Evolutionary conservation across 352 stramenopile genomes (phyloP), one percentile per base, ranked within the genome.

Genomic region (Elongisporangium prolatum): DNA sequence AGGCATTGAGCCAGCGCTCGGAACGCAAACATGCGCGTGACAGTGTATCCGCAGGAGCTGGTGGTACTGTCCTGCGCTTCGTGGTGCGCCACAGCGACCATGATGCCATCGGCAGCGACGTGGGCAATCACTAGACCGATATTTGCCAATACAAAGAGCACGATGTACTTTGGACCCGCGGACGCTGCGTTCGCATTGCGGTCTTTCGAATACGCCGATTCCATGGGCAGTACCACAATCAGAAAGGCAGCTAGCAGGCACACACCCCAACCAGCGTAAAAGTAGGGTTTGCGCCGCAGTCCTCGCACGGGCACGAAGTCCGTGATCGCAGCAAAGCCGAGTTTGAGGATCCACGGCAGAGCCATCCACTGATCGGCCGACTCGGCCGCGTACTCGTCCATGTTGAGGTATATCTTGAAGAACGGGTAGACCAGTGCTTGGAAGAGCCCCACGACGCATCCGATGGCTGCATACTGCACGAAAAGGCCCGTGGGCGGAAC

Each of bases 331-430:
- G 74, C 77, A 10, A 81, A 53, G 50, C 74, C 66, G 24, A 79
- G 57, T 57, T 91, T 91, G 62, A 84, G 65, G 16, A 75, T 57
- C 74, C 80, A 91, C 0, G 79, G 78, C 22, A 91, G 34, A 25
- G 77, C 63, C 14, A 91, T 67, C 61, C 80, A 75, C 5, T 70
- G 50, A 54, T 88, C 76, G 0, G 75, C 78, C 9, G 78, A 63
- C 38, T 76, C 69, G 9, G 78, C 78, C 37, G 80, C 65, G 54
- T 86, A 87, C 58, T 86, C 78, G 37, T 76, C 68, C 75, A 88
- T 83, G 65, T 91, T 89, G 21, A 91, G 63, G 60, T 87, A 89
- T 21, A 82, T 73, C 52, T 87, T 89, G 59, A 91, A 63, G 50
- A 86, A 87, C 44, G 82, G 79, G 28, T 91, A 91, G 51, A 75